These are phyloP conservation scores for Trichopus zeylanicus DNA, from an alignment of 116 monocot genomes.

Conservation along the genomic window DNA sequence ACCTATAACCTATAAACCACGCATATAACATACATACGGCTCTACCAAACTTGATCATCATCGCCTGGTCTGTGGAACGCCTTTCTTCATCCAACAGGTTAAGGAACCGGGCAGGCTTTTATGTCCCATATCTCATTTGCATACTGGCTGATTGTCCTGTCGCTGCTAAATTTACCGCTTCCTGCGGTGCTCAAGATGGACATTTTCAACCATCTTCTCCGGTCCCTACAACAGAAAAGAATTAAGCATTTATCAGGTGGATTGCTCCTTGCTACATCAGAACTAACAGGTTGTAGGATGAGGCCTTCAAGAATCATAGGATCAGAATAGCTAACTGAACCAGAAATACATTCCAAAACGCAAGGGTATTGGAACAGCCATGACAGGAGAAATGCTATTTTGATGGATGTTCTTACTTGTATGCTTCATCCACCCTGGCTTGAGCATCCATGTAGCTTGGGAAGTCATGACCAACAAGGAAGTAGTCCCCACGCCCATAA, in stretches of 20 bases:
- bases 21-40: too few species aligned
- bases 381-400: neutral
- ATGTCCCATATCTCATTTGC: conserved; percentile 78
- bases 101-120: conserved; percentile 46
- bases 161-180: conserved; percentile 92
- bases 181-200: conserved; percentile 93
- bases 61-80: too few species aligned
- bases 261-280: too few species aligned
- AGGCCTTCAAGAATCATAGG: too few species aligned
- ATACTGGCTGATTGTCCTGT: conserved; percentile 75
- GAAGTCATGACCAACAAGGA: conserved; percentile 90
- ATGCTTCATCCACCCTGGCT: conserved; percentile 72
- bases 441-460: conserved; percentile 85
- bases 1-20: too few species aligned
- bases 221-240: conserved; percentile 37
- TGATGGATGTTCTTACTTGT: conserved; percentile 42
- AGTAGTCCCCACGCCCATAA: conserved; percentile 87
- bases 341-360: too few species aligned
- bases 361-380: neutral
- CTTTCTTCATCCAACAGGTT: neutral
- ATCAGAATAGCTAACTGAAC: too few species aligned
- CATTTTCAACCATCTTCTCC: conserved; percentile 81
- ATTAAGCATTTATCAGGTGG: neutral
- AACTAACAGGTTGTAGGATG: too few species aligned
- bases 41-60: too few species aligned